These are phyloP conservation scores for Suaeda aralocaspica DNA, from an alignment of 148 eudicot species.

Conservation along the genomic window DNA sequence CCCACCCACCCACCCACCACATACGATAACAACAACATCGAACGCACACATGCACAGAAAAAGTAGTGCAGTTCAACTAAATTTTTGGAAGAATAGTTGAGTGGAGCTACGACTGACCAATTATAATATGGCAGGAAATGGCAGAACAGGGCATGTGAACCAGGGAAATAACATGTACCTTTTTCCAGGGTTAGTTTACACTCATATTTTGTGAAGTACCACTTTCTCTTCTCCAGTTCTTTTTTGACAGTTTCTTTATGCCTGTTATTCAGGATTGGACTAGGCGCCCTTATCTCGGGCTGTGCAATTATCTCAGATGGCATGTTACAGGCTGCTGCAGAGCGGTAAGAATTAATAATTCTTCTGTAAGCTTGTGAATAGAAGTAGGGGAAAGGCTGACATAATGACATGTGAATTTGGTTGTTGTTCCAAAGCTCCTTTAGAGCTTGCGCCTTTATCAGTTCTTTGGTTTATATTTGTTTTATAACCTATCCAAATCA, in stretches of 20 bases:
- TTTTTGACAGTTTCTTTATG: slow-evolving; percentile 7
- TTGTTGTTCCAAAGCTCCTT: too few species aligned
- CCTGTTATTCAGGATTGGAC: slow-evolving; percentile 74
- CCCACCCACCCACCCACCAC: too few species aligned
- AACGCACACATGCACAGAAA: too few species aligned
- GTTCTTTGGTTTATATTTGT: too few species aligned
- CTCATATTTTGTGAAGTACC: neutral
- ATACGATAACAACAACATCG: too few species aligned
- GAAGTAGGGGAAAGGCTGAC: neutral
- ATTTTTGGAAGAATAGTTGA: neutral
- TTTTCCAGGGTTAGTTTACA: slow-evolving; percentile 81
- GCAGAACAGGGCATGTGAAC: slow-evolving; percentile 74
- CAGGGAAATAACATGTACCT: slow-evolving; percentile 99
- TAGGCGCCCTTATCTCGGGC: slow-evolving; percentile 92
- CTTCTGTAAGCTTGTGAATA: neutral
- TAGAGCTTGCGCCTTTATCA: too few species aligned
- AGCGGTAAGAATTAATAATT: slow-evolving; percentile 48
- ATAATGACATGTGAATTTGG: neutral
- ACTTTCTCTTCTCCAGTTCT: neutral
- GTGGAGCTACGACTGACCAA: neutral
- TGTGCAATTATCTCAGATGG: slow-evolving; percentile 79
- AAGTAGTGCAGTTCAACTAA: neutral
- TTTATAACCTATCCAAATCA: too few species aligned
- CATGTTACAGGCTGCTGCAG: slow-evolving; percentile 99
- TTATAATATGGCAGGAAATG: slow-evolving; percentile 56